Conservation (phyloP, 23 red algal genomes). For the Gracilaria gracilis region DNA sequence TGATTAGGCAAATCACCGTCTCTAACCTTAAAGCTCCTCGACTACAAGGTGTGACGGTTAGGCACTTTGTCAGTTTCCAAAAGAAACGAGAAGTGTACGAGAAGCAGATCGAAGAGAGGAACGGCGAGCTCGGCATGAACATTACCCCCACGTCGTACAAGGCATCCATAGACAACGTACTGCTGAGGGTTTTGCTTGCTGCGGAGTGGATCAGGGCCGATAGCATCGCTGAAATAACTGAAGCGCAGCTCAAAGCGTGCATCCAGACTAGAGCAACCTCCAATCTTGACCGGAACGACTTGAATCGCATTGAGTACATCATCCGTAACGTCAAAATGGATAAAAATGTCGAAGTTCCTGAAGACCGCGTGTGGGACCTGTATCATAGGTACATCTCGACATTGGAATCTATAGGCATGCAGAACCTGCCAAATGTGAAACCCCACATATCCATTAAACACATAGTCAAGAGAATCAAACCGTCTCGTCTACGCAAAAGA, state of each 20-base stretch:
- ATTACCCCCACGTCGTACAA: slow-evolving; percentile 37
- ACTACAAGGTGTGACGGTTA: slow-evolving; percentile 14
- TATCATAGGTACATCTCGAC: slow-evolving; percentile 15
- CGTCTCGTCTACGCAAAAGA: background rate
- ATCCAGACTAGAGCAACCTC: background rate
- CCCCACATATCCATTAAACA: slow-evolving; percentile 49
- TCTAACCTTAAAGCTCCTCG: slow-evolving; percentile 24
- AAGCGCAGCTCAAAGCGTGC: slow-evolving; percentile 32
- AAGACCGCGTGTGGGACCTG: slow-evolving; percentile 41
- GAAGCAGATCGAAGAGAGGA: slow-evolving; percentile 36
- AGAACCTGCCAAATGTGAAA: slow-evolving; percentile 14
- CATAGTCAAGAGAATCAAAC: slow-evolving; percentile 51
- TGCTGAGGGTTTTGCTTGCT: slow-evolving; percentile 16
- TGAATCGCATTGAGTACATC: slow-evolving; percentile 1
- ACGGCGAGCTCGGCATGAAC: slow-evolving; percentile 17
- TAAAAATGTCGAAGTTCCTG: background rate
- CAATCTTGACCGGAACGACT: slow-evolving; percentile 18
- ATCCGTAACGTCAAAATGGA: slow-evolving; percentile 30
- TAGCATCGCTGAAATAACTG: background rate
- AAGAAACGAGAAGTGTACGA: slow-evolving; percentile 42
- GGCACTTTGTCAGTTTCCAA: slow-evolving; percentile 24
- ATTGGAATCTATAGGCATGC: slow-evolving; percentile 2
- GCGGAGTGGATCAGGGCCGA: slow-evolving; percentile 36
- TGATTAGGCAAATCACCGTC: slow-evolving; percentile 23
- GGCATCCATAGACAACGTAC: slow-evolving; percentile 28